Conservation (phyloP, 768 basidiomycete genomes). For the Podaxis carcinomalis region DNA sequence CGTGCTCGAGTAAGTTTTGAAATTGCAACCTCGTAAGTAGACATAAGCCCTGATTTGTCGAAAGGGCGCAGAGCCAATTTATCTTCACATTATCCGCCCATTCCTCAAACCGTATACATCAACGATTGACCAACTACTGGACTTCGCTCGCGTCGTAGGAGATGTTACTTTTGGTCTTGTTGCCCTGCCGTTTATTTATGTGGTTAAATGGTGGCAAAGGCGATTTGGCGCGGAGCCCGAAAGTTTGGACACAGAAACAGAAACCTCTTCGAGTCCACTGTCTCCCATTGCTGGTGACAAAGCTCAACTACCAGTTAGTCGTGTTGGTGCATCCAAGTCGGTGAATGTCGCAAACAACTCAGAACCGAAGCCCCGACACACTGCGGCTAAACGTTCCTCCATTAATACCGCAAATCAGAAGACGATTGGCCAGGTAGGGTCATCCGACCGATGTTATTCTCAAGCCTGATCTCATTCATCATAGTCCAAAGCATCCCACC, state of each 20-base stretch:
- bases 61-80: constrained; percentile 84
- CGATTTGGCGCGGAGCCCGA: constrained; percentile 16
- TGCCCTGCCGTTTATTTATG: constrained; percentile 33
- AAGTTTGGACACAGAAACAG: constrained; percentile 17
- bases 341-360: not conserved
- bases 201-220: constrained; percentile 32
- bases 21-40: not conserved
- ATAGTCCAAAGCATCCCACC: not conserved
- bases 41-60: not conserved
- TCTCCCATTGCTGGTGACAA: not conserved
- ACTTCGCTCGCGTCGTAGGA: constrained; percentile 56
- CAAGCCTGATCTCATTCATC: not conserved
- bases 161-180: constrained; percentile 51
- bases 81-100: constrained; percentile 76
- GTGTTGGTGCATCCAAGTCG: not conserved
- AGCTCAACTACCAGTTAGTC: not conserved
- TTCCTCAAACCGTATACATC: constrained; percentile 68
- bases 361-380: not conserved
- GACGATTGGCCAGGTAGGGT: not conserved
- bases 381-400: not conserved
- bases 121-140: constrained; percentile 61
- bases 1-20: constrained; percentile 58
- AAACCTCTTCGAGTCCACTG: constrained; percentile 18
- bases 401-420: not conserved
- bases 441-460: not conserved